Evolutionary conservation across 2,329 filamentous ascomycete species (phyloP), one percentile per base, ranked within the genome.

Genomic region (Trichophaea hybrida): DNA sequence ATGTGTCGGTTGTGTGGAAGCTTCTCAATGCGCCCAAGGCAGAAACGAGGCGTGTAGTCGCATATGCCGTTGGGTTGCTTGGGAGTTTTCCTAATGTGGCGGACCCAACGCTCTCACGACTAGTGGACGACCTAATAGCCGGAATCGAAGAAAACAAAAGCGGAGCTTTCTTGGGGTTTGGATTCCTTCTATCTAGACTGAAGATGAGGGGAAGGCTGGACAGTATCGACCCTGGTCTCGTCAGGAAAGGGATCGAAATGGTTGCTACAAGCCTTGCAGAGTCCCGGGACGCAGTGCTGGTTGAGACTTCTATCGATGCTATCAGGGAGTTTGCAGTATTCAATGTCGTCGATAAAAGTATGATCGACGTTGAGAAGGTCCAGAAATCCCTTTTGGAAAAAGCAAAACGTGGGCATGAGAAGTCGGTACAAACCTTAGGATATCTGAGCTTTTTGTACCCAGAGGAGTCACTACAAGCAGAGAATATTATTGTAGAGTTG

Each of bases 401-500:
- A 61, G 84, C 87, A 7, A 93, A 89, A 69, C 82, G 85, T 59
- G 86, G 88, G 6, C 86, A 87, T 59, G 90, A 94, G 68, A 83
- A 79, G 59, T 86, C 91, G 0, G 91, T 96, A 54, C 72, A 80
- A n/a, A 82, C 87, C 2, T 75, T 97, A 4, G 93, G 93, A 0
- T 79, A 86, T 52, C 74, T 97, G 2, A 82, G 85, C 0, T 79
- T 88, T 56, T 79, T 84, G 1, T 72, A 82, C 2, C 72, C 75
- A 1, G 69, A 72, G 1, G 68, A 71, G 1, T 69, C 68, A 65
- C 67, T 72, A 69, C 54, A 68, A 69, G 73, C 74, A 1, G 67
- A 70, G 3, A 64, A 76, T 7, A 79, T 94, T 5, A 73, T 88
- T 10, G 77, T 81, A 8, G 81, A 80, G 33, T 74, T 97, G 0